Conservation (phyloP, 2,329 filamentous ascomycete genomes). For the Neocatenulostroma microsporum region DNA sequence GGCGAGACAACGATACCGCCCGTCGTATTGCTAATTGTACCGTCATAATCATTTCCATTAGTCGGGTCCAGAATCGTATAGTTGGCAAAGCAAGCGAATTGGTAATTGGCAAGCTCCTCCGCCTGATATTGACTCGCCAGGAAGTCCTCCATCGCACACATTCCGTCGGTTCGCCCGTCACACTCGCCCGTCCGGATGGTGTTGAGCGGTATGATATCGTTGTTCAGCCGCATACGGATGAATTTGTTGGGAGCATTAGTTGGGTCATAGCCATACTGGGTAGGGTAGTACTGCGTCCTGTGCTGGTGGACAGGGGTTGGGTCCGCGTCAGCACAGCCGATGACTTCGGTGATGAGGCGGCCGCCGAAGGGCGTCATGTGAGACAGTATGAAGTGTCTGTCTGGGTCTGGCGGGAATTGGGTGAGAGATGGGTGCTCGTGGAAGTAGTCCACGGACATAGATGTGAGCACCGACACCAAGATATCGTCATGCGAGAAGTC, state of each 20-base stretch:
- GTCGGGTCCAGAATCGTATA: constrained; percentile 36
- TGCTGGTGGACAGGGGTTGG: constrained; percentile 35
- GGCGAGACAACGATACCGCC: constrained; percentile 15
- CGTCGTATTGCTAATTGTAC: constrained; percentile 16
- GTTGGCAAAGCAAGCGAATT: constrained; percentile 44
- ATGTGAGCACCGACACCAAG: constrained; percentile 43
- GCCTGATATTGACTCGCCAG: constrained; percentile 35
- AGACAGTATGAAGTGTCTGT: constrained; percentile 44
- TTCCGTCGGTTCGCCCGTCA: constrained; percentile 36
- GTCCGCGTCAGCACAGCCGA: constrained; percentile 40
- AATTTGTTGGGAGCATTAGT: constrained; percentile 39
- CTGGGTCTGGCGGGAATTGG: constrained; percentile 36
- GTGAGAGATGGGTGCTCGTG: constrained; percentile 39
- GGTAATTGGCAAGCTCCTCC: constrained; percentile 38
- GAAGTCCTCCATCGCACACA: constrained; percentile 39
- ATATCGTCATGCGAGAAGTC: constrained; percentile 50
- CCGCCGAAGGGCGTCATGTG: constrained; percentile 49
- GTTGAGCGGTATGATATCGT: constrained; percentile 42
- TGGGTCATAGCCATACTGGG: constrained; percentile 41
- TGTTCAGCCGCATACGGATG: constrained; percentile 44
- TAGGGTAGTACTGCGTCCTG: constrained; percentile 36
- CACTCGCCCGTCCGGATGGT: constrained; percentile 43
- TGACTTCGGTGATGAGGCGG: constrained; percentile 49
- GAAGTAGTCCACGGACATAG: constrained; percentile 50
- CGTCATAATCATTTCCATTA: constrained; percentile 39